phyloP scores from a whole-genome alignment of 306 rosid genomes.

The Comarum palustre region DNA sequence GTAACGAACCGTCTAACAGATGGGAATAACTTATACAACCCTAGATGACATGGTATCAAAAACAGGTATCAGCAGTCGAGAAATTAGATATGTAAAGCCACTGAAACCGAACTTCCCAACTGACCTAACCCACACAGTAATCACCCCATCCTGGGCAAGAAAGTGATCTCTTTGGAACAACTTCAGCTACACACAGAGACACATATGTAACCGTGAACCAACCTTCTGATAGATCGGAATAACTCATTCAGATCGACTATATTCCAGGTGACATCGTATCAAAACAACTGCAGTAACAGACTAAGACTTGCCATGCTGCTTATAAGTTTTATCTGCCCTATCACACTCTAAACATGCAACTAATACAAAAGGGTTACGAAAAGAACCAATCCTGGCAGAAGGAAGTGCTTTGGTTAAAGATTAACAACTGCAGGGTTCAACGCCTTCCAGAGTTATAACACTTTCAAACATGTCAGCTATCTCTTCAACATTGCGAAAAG shows the following conservation, averaged over 20 bases:
- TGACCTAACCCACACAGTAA: not conserved
- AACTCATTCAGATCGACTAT: not conserved
- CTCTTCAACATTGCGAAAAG: not conserved
- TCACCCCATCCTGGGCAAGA: not conserved
- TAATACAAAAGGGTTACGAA: not conserved
- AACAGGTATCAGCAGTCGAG: not conserved
- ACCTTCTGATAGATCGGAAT: not conserved
- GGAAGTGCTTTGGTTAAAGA: not conserved
- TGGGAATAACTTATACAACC: not conserved
- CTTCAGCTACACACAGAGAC: not conserved
- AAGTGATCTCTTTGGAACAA: not conserved
- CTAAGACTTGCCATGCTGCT: not conserved
- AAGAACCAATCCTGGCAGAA: not conserved
- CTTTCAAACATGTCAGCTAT: not conserved
- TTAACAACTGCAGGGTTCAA: not conserved
- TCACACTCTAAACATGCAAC: not conserved
- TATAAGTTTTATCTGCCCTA: not conserved
- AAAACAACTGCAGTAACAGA: not conserved
- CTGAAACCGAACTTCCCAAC: not conserved
- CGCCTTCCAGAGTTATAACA: not conserved
- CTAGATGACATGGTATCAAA: conserved; percentile 1
- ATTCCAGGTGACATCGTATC: not conserved
- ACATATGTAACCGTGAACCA: not conserved
- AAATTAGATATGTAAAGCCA: not conserved
- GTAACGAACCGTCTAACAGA: not conserved